These are phyloP conservation scores for Hortaea sp. DNA, from an alignment of 2,329 filamentous ascomycete species.

Conservation along the genomic window DNA sequence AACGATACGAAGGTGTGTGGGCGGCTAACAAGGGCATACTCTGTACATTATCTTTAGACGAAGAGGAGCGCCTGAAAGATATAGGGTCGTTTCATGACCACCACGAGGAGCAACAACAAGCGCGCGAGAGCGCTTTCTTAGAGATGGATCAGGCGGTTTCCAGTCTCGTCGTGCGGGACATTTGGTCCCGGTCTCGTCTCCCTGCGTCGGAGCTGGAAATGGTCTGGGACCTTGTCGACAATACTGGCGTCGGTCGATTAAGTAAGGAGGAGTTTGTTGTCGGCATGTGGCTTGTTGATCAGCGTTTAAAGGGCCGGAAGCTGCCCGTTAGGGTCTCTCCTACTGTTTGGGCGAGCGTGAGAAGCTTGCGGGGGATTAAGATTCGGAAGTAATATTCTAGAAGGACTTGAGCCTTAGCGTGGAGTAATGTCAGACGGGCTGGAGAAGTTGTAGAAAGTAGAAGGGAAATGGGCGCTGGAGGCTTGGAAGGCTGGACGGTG, in stretches of 20 bases:
- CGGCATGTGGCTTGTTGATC: conserved; percentile 73
- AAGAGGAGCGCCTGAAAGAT: conserved; percentile 3
- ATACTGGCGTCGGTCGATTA: conserved; percentile 45
- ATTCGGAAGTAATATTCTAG: conserved; percentile 12
- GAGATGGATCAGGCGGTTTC: conserved; percentile 38
- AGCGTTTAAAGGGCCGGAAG: conserved; percentile 69
- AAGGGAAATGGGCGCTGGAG: too few relatives aligned
- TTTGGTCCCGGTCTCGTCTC: conserved; percentile 64
- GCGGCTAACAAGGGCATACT: conserved; percentile 62
- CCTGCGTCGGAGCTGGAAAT: conserved; percentile 59
- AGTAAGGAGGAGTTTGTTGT: conserved; percentile 67
- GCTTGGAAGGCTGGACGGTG: too few relatives aligned
- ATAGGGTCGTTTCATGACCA: neutral
- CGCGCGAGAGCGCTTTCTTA: neutral
- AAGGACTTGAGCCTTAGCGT: neutral
- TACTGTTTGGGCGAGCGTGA: conserved; percentile 66
- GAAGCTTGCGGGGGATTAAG: conserved; percentile 31
- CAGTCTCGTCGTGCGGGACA: conserved; percentile 60
- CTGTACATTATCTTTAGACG: conserved; percentile 15
- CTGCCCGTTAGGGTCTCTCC: conserved; percentile 59
- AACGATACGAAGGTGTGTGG: conserved; percentile 76
- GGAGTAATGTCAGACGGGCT: neutral
- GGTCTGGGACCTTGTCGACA: conserved; percentile 67
- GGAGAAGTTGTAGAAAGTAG: too few relatives aligned
- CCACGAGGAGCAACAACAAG: neutral